Percentiles rank a stretch among this genome's conserved stretches.
Conservation (phyloP, 306 rosid genomes). For the Citrullus colocynthis region DNA sequence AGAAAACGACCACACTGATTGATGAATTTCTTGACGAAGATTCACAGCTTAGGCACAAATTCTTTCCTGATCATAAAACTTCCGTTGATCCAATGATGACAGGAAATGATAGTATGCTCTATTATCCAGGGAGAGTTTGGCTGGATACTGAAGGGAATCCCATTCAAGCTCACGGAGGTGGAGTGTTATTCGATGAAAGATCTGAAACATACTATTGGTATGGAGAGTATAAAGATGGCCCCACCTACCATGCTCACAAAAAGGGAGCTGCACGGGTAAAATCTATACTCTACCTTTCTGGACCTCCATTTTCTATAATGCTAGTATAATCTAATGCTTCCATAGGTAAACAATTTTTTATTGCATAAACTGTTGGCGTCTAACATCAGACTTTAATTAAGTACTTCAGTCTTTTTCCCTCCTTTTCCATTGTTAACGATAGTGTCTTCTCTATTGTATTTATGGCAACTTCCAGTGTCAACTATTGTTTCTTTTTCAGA, state of each 20-base stretch:
- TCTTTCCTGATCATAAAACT: conserved; percentile 60
- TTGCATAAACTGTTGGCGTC: background rate
- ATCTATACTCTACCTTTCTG: conserved; percentile 9
- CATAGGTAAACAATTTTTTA: background rate
- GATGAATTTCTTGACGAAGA: conserved; percentile 95
- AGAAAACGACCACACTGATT: conserved; percentile 49
- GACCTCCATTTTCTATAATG: background rate
- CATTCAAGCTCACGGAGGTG: conserved; percentile 98
- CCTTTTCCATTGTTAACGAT: background rate
- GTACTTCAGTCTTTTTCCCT: background rate
- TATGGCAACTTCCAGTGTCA: background rate
- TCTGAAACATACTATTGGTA: conserved; percentile 92
- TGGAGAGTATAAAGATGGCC: conserved; percentile 95
- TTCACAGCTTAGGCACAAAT: conserved; percentile 62
- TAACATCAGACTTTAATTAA: background rate
- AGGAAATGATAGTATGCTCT: conserved; percentile 50
- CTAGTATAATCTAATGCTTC: background rate
- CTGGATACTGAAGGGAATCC: conserved; percentile 87
- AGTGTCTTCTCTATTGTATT: background rate
- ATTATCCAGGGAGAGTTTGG: conserved; percentile 85
- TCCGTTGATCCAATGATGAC: conserved; percentile 48
- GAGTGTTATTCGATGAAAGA: conserved; percentile 51
- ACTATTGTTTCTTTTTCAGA: too few species aligned
- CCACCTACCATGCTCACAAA: conserved; percentile 78
- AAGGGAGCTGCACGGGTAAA: conserved; percentile 90